Conservation (phyloP, 2,329 filamentous ascomycete genomes). For the Colletotrichum lupini region DNA sequence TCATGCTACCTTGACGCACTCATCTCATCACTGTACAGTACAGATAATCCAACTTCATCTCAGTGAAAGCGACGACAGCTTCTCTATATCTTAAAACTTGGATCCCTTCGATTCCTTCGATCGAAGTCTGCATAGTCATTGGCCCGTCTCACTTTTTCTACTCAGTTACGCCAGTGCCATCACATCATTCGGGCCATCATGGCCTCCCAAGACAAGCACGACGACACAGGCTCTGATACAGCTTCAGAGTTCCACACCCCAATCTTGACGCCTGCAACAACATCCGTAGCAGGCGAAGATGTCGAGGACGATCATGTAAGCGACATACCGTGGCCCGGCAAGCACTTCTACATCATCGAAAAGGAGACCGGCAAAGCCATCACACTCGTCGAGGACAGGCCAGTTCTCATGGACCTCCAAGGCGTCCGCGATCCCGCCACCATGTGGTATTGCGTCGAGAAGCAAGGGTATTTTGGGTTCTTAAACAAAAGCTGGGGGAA, state of each 20-base stretch:
- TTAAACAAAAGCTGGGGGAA: slow-evolving; percentile 46
- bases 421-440: neutral
- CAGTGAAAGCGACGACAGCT: no score
- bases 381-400: slow-evolving; percentile 6
- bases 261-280: neutral
- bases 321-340: slow-evolving; percentile 36
- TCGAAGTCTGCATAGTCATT: no score
- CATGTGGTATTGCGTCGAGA: slow-evolving; percentile 50
- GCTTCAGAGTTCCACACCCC: neutral
- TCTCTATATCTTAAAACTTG: no score
- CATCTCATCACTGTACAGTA: neutral
- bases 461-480: slow-evolving; percentile 51
- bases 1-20: neutral
- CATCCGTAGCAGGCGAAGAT: neutral
- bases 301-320: neutral
- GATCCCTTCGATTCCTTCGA: no score
- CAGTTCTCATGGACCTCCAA: slow-evolving; percentile 8
- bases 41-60: neutral
- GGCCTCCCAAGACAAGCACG: neutral
- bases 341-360: slow-evolving; percentile 36
- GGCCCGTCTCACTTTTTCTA: neutral
- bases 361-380: slow-evolving; percentile 23
- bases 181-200: neutral
- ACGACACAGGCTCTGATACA: neutral
- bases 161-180: neutral